Evolutionary conservation across 1,284 basidiomycete genomes (phyloP).

Genomic region (Xerocomus amazonicus): DNA sequence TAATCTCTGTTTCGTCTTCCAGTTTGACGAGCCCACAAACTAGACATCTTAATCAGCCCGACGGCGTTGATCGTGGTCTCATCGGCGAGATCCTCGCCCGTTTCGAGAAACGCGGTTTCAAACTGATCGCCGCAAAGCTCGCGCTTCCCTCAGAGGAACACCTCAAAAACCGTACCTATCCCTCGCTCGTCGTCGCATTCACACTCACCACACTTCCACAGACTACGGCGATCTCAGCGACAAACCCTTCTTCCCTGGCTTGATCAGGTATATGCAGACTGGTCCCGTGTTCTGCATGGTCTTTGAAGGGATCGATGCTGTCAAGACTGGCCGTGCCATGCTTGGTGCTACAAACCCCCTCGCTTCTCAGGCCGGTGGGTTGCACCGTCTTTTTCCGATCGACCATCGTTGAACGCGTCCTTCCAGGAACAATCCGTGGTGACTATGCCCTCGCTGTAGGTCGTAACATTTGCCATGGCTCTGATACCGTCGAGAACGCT

Average conservation of each 20-base stretch:
- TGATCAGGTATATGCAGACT: constrained; percentile 93
- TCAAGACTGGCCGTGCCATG: constrained; percentile 95
- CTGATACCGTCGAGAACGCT: constrained; percentile 87
- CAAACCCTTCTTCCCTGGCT: constrained; percentile 90
- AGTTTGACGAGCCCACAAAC: constrained; percentile 1
- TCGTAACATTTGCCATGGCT: constrained; percentile 93
- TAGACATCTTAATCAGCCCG: constrained; percentile 57
- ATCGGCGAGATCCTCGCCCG: constrained; percentile 90
- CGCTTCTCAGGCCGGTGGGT: constrained; percentile 74
- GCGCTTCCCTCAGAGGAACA: constrained; percentile 73
- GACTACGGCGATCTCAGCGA: constrained; percentile 93
- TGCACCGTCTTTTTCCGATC: constrained; percentile 6
- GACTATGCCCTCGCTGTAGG: constrained; percentile 92
- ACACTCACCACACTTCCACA: constrained; percentile 28
- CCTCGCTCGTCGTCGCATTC: constrained; percentile 8
- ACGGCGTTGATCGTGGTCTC: constrained; percentile 95
- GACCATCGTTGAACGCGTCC: neutral
- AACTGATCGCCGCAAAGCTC: constrained; percentile 88
- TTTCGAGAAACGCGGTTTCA: constrained; percentile 96
- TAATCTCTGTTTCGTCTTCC: constrained; percentile 21
- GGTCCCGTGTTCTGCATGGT: constrained; percentile 98
- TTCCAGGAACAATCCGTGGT: constrained; percentile 81
- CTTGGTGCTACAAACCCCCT: constrained; percentile 98
- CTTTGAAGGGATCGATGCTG: constrained; percentile 95
- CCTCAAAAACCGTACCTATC: constrained; percentile 72